Conservation (phyloP, 257 asterid species). For the Dorcoceras hygrometricum region DNA sequence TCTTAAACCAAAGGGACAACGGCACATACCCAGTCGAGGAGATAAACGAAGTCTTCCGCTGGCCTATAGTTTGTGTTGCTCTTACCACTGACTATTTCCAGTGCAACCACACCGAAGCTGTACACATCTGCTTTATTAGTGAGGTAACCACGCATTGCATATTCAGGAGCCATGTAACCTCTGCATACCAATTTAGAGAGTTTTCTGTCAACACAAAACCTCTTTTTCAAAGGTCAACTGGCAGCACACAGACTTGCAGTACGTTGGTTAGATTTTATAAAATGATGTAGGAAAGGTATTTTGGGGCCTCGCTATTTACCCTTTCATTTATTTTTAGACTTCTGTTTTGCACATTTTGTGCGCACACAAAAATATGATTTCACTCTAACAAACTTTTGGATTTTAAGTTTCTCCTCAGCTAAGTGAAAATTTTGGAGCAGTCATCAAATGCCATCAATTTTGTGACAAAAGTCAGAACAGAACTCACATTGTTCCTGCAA, state of each 20-base stretch:
- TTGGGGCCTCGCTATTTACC: not conserved
- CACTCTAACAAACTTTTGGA: not conserved
- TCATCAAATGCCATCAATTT: not conserved
- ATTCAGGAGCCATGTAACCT: constrained; percentile 98
- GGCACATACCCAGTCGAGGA: constrained; percentile 75
- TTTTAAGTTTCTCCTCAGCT: not conserved
- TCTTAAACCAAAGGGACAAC: constrained; percentile 7
- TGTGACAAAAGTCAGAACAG: not conserved
- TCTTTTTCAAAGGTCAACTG: not conserved
- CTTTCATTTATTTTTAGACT: not conserved
- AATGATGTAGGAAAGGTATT: too few relatives aligned
- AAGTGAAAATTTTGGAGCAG: not conserved
- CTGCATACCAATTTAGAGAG: constrained; percentile 38
- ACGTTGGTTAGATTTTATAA: not conserved
- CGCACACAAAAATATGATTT: not conserved
- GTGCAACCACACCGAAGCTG: constrained; percentile 93
- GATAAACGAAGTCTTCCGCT: constrained; percentile 65
- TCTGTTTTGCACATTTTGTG: too few relatives aligned
- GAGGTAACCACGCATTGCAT: constrained; percentile 83
- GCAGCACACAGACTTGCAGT: not conserved
- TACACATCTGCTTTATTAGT: constrained; percentile 88
- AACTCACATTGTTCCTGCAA: constrained; percentile 94
- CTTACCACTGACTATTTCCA: constrained; percentile 83
- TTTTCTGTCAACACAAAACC: not conserved
- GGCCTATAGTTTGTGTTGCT: constrained; percentile 89